These are phyloP conservation scores for Ophidiomyces ophidiicola DNA, from an alignment of 2,329 filamentous ascomycete genomes.

Conservation along the genomic window DNA sequence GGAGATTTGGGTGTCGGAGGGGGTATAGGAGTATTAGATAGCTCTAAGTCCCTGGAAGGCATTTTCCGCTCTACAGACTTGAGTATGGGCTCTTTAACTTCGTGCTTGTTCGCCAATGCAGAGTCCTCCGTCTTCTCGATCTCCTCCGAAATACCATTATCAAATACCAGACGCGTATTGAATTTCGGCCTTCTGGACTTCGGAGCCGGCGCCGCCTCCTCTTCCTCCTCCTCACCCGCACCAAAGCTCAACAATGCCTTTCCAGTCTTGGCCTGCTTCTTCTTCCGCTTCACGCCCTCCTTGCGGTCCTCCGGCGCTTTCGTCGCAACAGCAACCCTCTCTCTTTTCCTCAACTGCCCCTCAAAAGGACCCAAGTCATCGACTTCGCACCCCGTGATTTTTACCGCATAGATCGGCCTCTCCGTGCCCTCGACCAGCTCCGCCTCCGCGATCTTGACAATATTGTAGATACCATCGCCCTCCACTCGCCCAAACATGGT, in stretches of 20 bases:
- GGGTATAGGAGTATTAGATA: too few species aligned
- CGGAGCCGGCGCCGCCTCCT: conserved; percentile 27
- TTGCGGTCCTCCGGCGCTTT: conserved; percentile 18
- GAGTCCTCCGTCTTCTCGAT: conserved; percentile 13
- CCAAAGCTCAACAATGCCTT: conserved; percentile 39
- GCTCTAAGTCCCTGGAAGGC: too few species aligned
- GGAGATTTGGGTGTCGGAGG: conserved; percentile 23
- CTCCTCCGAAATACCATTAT: conserved; percentile 14
- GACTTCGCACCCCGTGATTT: conserved; percentile 45
- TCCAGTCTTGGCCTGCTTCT: conserved; percentile 31
- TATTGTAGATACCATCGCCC: conserved; percentile 90
- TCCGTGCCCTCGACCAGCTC: conserved; percentile 71
- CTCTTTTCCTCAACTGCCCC: conserved; percentile 35
- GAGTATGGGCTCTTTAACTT: conserved; percentile 4
- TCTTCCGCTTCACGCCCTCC: conserved; percentile 29
- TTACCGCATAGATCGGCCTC: conserved; percentile 72
- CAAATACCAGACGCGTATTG: conserved; percentile 35
- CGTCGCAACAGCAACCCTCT: conserved; percentile 24
- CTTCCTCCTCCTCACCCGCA: conserved; percentile 30
- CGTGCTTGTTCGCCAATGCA: conserved; percentile 12
- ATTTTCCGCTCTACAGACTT: conserved; percentile 3
- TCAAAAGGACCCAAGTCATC: conserved; percentile 35
- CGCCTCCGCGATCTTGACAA: conserved; percentile 83
- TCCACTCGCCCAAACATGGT: conserved; percentile 87
- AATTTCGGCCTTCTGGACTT: conserved; percentile 37